Base-by-base conservation (phyloP, 495 filamentous ascomycete genomes). In the Neurospora sp. region DNA sequence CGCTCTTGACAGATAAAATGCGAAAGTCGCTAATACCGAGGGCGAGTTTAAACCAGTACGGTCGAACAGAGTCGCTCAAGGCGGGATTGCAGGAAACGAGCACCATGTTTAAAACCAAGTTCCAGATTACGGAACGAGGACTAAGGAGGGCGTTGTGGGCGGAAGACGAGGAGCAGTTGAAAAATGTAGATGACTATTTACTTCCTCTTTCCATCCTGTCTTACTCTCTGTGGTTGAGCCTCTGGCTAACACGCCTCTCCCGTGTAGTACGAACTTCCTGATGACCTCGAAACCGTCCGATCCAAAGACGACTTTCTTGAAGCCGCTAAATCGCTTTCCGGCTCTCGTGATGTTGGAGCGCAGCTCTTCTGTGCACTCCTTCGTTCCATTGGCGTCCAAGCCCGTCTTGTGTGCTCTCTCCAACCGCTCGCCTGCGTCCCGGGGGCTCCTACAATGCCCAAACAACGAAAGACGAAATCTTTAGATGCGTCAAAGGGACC, bases 401-500 rank as follows among this genome's bases (percentile, higher is more conserved):
- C 94, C n/a, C 89, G 96, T 18, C 87, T 99, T 3, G 92, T 98
- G 1, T 98, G 94, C 81, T 99, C 96, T 10, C 85, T 99, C 14
- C 94, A 98, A 77, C 87, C 90, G 0, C 85, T 99, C 4, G 85
- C 93, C 3, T 95, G 96, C 76, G 86, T 85, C 31, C 86, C 90
- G 1, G 86, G 86, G 2, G 84, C 78, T 18, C 84, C 85, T 38
- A 74, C 81, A 1, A 77, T 84, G 77, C 78, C 87, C 0, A 91
- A 89, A 74, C 82, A 86, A 69, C 77, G 39, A 18, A 86, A 75
- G 69, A 71, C 39, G 18, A 77, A 74, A 8, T 46, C 78, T 27
- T 74, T 79, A 0, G 74, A 77, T 37, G 73, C 46, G 37, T 78
- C 73, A 72, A 79, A 74, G 69, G 78, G 54, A 16, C 23, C 54